phyloP scores from a whole-genome alignment of 164 flowering plant species.

The Kalanchoe fedtschenkoi region DNA sequence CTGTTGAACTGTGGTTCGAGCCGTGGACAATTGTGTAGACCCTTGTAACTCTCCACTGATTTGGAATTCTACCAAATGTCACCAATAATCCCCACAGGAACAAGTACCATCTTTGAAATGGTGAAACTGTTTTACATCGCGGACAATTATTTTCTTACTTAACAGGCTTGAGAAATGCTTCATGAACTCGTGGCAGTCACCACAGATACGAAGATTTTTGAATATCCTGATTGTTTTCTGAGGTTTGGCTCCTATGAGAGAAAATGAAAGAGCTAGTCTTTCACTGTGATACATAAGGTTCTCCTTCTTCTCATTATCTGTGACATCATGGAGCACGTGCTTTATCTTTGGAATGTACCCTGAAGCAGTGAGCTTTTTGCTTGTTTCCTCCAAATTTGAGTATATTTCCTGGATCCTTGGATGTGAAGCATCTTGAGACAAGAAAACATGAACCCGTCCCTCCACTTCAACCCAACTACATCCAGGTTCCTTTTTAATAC shows the following conservation, averaged over 20 bases:
- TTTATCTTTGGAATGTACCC: constrained; percentile 38
- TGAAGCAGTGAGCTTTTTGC: constrained; percentile 14
- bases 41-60: neutral
- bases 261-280: constrained; percentile 40
- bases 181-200: constrained; percentile 40
- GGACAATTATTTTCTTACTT: constrained; percentile 29
- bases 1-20: neutral
- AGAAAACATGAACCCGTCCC: constrained; percentile 38
- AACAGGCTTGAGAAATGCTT: constrained; percentile 31
- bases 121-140: constrained; percentile 38
- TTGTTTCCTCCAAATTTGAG: constrained; percentile 33
- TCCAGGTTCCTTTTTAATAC: constrained; percentile 53
- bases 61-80: constrained; percentile 5
- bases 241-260: constrained; percentile 26
- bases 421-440: constrained; percentile 43
- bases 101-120: constrained; percentile 34
- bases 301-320: constrained; percentile 24
- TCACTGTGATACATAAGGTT: constrained; percentile 44
- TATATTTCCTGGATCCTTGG: constrained; percentile 29
- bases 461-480: constrained; percentile 56
- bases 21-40: neutral
- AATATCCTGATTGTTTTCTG: constrained; percentile 27
- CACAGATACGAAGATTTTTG: constrained; percentile 38
- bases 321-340: constrained; percentile 34
- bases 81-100: constrained; percentile 48